Evolutionary conservation across 495 filamentous ascomycete species (phyloP).

Genomic region (Collariella sp.): DNA sequence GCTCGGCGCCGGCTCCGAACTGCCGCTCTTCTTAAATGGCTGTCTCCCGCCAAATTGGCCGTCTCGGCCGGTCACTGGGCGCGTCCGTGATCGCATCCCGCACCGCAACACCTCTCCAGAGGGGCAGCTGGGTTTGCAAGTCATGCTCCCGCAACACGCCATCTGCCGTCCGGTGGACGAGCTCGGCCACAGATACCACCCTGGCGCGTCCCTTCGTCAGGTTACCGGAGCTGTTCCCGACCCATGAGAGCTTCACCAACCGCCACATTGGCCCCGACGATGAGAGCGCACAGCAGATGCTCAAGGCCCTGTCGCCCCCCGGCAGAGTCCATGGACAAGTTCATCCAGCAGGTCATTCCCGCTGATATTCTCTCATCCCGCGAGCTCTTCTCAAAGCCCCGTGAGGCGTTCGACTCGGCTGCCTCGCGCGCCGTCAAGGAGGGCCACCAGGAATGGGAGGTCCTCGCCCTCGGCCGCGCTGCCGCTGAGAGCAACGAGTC

Average conservation of each 20-base stretch:
- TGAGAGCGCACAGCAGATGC: conserved; percentile 65
- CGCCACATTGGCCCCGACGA: conserved; percentile 93
- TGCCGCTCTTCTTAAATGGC: conserved; percentile 7
- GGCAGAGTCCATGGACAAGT: conserved; percentile 66
- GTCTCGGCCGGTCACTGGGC: conserved; percentile 17
- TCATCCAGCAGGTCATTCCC: conserved; percentile 81
- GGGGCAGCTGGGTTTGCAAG: not conserved
- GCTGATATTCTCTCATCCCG: conserved; percentile 68
- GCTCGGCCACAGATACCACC: conserved; percentile 2
- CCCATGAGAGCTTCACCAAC: conserved; percentile 58
- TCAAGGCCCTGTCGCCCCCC: conserved; percentile 72
- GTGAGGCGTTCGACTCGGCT: conserved; percentile 15
- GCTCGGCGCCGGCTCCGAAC: not conserved
- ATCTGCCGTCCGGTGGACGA: not conserved
- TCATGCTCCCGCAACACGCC: not conserved
- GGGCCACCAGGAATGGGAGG: conserved; percentile 31
- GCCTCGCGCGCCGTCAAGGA: conserved; percentile 4
- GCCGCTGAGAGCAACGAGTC: conserved; percentile 61
- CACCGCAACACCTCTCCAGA: not conserved
- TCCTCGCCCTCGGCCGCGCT: conserved; percentile 40
- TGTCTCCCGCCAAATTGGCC: conserved; percentile 19
- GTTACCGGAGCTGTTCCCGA: conserved; percentile 21
- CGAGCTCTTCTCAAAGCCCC: conserved; percentile 21
- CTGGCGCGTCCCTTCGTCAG: conserved; percentile 7
- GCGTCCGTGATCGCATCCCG: conserved; percentile 15